Percentiles rank a stretch among this genome's conserved stretches.
These are phyloP conservation scores for Aspergillus sp. DNA, from an alignment of 2,329 filamentous ascomycete genomes.

Conservation along the genomic window DNA sequence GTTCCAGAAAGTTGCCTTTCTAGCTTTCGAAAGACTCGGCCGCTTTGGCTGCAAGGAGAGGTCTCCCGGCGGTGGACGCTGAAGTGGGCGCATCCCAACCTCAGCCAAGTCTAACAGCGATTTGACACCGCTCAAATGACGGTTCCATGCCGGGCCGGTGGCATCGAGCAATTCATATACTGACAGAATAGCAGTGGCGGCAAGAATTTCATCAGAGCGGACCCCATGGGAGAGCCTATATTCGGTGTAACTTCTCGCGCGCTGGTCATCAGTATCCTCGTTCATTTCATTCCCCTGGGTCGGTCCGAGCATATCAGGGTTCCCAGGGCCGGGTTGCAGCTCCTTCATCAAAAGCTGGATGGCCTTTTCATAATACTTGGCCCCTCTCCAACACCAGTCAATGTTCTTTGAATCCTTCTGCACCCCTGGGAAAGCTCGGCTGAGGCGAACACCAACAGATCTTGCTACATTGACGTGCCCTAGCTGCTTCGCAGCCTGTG, in stretches of 20 bases:
- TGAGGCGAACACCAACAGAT: slow-evolving; percentile 47
- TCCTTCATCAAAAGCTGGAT: slow-evolving; percentile 57
- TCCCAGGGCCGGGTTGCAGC: slow-evolving; percentile 39
- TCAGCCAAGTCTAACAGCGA: slow-evolving; percentile 55
- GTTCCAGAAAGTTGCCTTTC: slow-evolving; percentile 66
- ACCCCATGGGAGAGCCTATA: slow-evolving; percentile 43
- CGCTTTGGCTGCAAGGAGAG: slow-evolving; percentile 30
- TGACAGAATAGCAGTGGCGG: slow-evolving; percentile 65
- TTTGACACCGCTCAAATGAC: slow-evolving; percentile 66
- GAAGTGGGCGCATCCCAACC: slow-evolving; percentile 41
- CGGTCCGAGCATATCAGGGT: slow-evolving; percentile 37
- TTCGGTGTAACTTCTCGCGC: slow-evolving; percentile 43
- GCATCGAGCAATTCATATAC: slow-evolving; percentile 69
- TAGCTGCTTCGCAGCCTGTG: slow-evolving; percentile 63
- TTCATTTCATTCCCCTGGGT: slow-evolving; percentile 36
- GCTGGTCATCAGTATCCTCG: slow-evolving; percentile 41
- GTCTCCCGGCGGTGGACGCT: slow-evolving; percentile 45
- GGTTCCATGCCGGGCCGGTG: slow-evolving; percentile 61
- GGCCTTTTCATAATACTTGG: slow-evolving; percentile 64
- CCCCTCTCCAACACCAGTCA: slow-evolving; percentile 62
- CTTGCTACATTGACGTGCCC: slow-evolving; percentile 55
- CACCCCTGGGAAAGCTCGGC: slow-evolving; percentile 54
- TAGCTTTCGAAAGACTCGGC: slow-evolving; percentile 52
- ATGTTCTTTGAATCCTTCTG: slow-evolving; percentile 50
- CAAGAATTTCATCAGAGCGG: slow-evolving; percentile 59